Base-by-base conservation (phyloP, 257 asterid genomes). In the Fraxinus anomala region DNA sequence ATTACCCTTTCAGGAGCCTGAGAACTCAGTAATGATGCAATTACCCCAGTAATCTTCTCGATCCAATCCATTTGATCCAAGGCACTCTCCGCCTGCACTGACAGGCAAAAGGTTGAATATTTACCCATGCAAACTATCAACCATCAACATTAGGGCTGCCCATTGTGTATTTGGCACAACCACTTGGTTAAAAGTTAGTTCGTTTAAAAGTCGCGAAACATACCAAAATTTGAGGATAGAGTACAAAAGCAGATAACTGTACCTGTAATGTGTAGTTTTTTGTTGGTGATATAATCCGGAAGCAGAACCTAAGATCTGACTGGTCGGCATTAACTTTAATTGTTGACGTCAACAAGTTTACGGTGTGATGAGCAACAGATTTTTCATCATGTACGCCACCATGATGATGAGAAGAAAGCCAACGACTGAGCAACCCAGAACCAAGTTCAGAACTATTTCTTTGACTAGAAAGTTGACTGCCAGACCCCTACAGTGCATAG, bases 41-140 rank as follows among this genome's bases (percentile, higher is more conserved):
- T 93, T 77, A 93, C 98, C 76, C 99, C 99, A 0, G 99, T 96
- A 65, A 96, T 96, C 86, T 96, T 96, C 89, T 96, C 99, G 73
- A 96, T 91, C 99, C 99, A 96, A 80, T 92, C 98, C 98, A 93
- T 96, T 86, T 93, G 99, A 88, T 96, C 99, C 81, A 92, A 84
- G 79, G 97, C 92, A 85, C 97, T 96, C 87, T 96, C 99, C 68
- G 99, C 99, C 97, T 96, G 92, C 89, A 86, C 79, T 63, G 72
- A 87, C 86, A 76, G 79, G 81, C 72, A 86, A 85, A 78, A 79
- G 17, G 40, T 42, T 42, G 4, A 42, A 2, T 2, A 11, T 79
- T 69, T 63, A 76, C 81, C 67, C 63, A 73, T 78, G 70, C 74
- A 83, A 76, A 77, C 66, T 23, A 80, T 65, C 77, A 76, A 74